Conservation (phyloP, 2,329 filamentous ascomycete species). For the Lasiodiplodia hormozganensis region DNA sequence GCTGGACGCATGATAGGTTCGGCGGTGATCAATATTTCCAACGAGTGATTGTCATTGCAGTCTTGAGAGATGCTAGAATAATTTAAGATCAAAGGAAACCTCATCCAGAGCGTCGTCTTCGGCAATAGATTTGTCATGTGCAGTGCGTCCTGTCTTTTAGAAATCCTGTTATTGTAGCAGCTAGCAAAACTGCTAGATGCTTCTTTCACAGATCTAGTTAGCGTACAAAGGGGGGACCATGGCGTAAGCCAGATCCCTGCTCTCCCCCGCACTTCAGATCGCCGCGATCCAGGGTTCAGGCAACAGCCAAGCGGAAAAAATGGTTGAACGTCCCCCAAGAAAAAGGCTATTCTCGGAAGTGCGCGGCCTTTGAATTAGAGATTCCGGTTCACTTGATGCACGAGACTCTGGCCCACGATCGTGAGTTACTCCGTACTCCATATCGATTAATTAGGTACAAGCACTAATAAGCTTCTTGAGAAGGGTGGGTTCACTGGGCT, state of each 20-base stretch:
- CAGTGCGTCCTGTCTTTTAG: background rate
- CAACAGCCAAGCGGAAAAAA: constrained; percentile 9
- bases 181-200: background rate
- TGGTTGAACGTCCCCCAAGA: background rate
- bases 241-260: constrained; percentile 21
- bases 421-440: constrained; percentile 16
- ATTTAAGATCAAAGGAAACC: background rate
- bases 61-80: background rate
- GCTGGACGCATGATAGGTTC: background rate
- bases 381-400: background rate
- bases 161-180: background rate
- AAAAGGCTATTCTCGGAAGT: background rate
- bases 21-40: background rate
- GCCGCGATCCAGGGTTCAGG: background rate
- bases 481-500: background rate
- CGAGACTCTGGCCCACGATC: background rate
- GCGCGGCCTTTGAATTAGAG: background rate
- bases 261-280: constrained; percentile 12
- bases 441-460: constrained; percentile 11
- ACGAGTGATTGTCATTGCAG: background rate
- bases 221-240: background rate
- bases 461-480: background rate
- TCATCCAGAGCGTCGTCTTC: background rate
- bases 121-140: background rate
- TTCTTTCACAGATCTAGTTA: background rate